These are phyloP conservation scores for Starmerella ratchasimensis DNA, from an alignment of 805 yeast genomes.

Conservation along the genomic window DNA sequence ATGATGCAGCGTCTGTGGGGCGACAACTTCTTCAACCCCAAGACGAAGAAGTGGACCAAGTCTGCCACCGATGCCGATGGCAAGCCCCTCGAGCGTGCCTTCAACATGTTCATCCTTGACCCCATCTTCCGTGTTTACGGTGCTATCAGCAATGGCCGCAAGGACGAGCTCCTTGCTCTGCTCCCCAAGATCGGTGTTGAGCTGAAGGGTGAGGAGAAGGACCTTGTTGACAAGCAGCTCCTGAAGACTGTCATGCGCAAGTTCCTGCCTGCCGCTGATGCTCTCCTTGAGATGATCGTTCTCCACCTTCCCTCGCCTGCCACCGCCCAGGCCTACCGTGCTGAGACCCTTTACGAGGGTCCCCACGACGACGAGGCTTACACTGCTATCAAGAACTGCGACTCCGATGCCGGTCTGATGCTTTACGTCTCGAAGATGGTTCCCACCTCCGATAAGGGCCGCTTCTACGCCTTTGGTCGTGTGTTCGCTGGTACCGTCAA, in stretches of 20 bases:
- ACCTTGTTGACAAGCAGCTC: conserved; percentile 96
- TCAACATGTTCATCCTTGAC: conserved; percentile 97
- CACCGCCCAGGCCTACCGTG: conserved; percentile 98
- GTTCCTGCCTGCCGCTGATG: conserved; percentile 99
- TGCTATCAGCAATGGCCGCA: conserved; percentile 98
- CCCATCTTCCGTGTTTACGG: conserved; percentile 96
- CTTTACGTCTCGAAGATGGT: conserved; percentile 99
- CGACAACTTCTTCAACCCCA: conserved; percentile 99
- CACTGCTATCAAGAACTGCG: conserved; percentile 93
- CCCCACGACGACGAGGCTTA: conserved; percentile 79
- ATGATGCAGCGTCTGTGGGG: conserved; percentile 99
- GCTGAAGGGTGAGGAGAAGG: conserved; percentile 95
- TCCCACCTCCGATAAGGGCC: conserved; percentile 99
- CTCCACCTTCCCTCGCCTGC: conserved; percentile 98
- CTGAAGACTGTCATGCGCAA: conserved; percentile 98
- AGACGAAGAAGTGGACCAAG: conserved; percentile 99
- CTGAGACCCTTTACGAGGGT: conserved; percentile 98
- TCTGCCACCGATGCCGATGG: conserved; percentile 91
- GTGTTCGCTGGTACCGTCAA: conserved; percentile 99
- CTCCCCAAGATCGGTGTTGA: conserved; percentile 85
- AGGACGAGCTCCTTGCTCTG: conserved; percentile 85
- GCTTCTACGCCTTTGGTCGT: conserved; percentile 99
- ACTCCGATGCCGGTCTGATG: conserved; percentile 96
- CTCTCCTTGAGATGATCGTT: conserved; percentile 96
- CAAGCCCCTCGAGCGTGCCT: conserved; percentile 92